A percentile compares a stretch with the other conserved stretches of the same genome.
These are phyloP conservation scores for Aureobasidium leucospermi DNA, from an alignment of 2,329 filamentous ascomycete genomes.

Conservation along the genomic window DNA sequence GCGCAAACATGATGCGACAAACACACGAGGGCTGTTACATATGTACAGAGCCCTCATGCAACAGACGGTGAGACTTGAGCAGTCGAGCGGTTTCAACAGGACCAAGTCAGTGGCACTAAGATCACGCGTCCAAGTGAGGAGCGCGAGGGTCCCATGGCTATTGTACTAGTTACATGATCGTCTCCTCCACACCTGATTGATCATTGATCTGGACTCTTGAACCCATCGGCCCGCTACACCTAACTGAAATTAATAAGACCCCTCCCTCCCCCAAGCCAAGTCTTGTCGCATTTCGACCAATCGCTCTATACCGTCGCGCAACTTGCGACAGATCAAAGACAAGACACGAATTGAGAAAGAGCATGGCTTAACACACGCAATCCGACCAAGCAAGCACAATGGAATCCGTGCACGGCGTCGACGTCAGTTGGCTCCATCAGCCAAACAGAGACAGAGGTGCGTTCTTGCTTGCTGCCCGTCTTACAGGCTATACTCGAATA, in stretches of 20 bases:
- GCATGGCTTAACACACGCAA: slow-evolving; percentile 4
- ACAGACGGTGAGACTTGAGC: not conserved
- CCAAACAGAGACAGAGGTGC: slow-evolving; percentile 61
- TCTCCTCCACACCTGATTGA: slow-evolving; percentile 1
- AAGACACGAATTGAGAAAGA: not conserved
- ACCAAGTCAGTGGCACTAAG: not conserved
- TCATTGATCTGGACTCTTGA: slow-evolving; percentile 1
- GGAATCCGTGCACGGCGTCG: slow-evolving; percentile 59
- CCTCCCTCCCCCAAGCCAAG: not conserved
- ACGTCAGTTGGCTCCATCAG: slow-evolving; percentile 88
- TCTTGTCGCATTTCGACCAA: not conserved
- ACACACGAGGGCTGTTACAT: not conserved
- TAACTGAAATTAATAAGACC: not conserved
- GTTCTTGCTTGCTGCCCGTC: slow-evolving; percentile 22
- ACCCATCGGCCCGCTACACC: slow-evolving; percentile 3
- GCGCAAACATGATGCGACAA: not conserved
- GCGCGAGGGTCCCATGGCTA: not conserved
- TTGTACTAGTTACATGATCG: not conserved
- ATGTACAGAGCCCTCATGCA: not conserved
- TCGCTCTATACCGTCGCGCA: not conserved
- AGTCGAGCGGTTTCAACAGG: not conserved
- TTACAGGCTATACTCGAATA: slow-evolving; percentile 18
- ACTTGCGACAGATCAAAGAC: not conserved
- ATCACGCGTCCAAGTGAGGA: not conserved
- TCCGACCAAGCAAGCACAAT: not conserved